These are phyloP conservation scores for Sergeia podlipaevii DNA, from an alignment of 208 protist species.

Conservation along the genomic window DNA sequence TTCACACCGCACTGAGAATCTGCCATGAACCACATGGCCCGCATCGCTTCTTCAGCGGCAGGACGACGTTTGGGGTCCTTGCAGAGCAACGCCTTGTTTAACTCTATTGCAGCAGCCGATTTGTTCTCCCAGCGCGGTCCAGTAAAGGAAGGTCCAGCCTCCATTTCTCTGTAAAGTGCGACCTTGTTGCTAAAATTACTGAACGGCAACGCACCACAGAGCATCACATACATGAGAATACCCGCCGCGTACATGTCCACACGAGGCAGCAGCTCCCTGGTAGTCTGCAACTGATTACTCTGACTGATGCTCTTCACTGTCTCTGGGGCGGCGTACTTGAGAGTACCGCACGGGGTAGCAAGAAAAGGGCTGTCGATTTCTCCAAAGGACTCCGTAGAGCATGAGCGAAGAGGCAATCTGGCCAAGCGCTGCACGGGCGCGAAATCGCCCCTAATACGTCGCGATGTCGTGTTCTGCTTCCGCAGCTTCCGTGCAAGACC, in stretches of 20 bases:
- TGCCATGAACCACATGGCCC: conserved; percentile 65
- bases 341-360: conserved; percentile 80
- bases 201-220: conserved; percentile 75
- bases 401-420: conserved; percentile 4
- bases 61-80: conserved; percentile 49
- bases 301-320: conserved; percentile 68
- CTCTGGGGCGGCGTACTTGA: conserved; percentile 83
- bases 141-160: conserved; percentile 49
- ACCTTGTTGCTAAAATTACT: conserved; percentile 57
- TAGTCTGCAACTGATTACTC: conserved; percentile 55
- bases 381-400: conserved; percentile 26
- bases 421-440: conserved; percentile 3
- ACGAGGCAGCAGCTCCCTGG: conserved; percentile 48
- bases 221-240: conserved; percentile 82
- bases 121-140: conserved; percentile 54
- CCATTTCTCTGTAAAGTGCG: conserved; percentile 64
- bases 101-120: conserved; percentile 42
- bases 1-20: neutral
- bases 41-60: conserved; percentile 45
- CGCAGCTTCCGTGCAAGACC: conserved; percentile 45
- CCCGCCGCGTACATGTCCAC: conserved; percentile 78
- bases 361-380: conserved; percentile 74
- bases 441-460: neutral
- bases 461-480: neutral
- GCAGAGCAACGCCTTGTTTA: conserved; percentile 42